Conservation (phyloP, 2,329 filamentous ascomycete species). For the Hawksworthiomyces lignivorus region DNA sequence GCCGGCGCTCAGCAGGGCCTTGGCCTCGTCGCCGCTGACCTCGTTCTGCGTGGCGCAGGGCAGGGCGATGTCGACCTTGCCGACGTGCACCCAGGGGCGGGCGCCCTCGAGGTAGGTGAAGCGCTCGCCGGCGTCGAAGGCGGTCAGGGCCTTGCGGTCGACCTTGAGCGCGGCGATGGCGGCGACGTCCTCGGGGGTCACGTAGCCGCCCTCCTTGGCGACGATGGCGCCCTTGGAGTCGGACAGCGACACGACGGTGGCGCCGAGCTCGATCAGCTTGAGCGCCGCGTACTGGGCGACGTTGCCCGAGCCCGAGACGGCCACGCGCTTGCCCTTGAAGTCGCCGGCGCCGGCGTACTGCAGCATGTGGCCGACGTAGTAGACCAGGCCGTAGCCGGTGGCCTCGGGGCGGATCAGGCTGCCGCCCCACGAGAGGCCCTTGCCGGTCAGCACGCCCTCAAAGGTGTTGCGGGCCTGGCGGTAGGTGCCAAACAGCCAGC, state of each 20-base stretch:
- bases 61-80: constrained; percentile 82
- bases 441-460: constrained; percentile 94
- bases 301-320: constrained; percentile 95
- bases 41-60: constrained; percentile 97
- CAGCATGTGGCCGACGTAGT: constrained; percentile 96
- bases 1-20: constrained; percentile 69
- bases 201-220: constrained; percentile 56
- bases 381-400: constrained; percentile 92
- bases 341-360: constrained; percentile 77
- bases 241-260: constrained; percentile 83
- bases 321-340: constrained; percentile 86
- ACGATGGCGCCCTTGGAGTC: constrained; percentile 84
- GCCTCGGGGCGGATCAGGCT: constrained; percentile 89
- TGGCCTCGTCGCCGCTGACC: constrained; percentile 83
- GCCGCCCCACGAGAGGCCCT: constrained; percentile 89
- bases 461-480: constrained; percentile 80
- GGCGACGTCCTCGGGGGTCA: constrained; percentile 73
- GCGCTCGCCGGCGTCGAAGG: constrained; percentile 54
- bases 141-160: constrained; percentile 72
- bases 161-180: constrained; percentile 81
- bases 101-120: constrained; percentile 84
- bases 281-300: constrained; percentile 96
- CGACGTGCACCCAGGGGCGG: constrained; percentile 86
- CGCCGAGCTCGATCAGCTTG: constrained; percentile 93
- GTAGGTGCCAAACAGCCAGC: constrained; percentile 92